Evolutionary conservation across 2,329 filamentous ascomycete species (phyloP).

Genomic region (Epichloe bromicola): DNA sequence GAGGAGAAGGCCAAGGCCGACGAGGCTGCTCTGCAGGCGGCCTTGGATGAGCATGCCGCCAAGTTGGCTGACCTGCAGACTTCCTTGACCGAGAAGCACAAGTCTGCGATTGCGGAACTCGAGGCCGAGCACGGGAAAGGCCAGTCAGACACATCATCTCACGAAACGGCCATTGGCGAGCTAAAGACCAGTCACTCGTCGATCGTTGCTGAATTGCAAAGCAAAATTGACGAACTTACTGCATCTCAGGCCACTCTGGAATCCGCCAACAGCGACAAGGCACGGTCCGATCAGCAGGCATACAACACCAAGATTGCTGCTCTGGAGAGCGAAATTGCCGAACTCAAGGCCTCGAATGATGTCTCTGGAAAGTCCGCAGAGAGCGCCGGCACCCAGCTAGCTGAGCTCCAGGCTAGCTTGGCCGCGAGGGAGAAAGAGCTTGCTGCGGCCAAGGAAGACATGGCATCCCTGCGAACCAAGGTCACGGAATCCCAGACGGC

Average conservation of each 20-base stretch:
- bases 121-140: slow-evolving; percentile 40
- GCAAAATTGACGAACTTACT: slow-evolving; percentile 39
- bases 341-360: slow-evolving; percentile 35
- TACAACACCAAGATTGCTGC: slow-evolving; percentile 32
- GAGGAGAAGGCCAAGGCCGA: slow-evolving; percentile 21
- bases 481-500: slow-evolving; percentile 35
- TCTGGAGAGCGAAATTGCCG: slow-evolving; percentile 38
- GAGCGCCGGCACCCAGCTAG: slow-evolving; percentile 25
- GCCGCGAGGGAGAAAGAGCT: slow-evolving; percentile 33
- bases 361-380: slow-evolving; percentile 32
- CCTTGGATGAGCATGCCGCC: slow-evolving; percentile 32
- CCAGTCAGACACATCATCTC: slow-evolving; percentile 29
- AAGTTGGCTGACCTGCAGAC: slow-evolving; percentile 38
- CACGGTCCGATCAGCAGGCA: slow-evolving; percentile 31
- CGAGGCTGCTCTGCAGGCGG: slow-evolving; percentile 22
- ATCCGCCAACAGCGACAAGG: slow-evolving; percentile 29
- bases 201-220: slow-evolving; percentile 35
- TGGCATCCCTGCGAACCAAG: slow-evolving; percentile 33
- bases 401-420: slow-evolving; percentile 26
- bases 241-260: slow-evolving; percentile 33
- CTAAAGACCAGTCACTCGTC: slow-evolving; percentile 38
- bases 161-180: slow-evolving; percentile 36
- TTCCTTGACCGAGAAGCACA: slow-evolving; percentile 37
- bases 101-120: slow-evolving; percentile 32
- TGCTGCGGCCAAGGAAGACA: slow-evolving; percentile 26